Evolutionary conservation across 495 filamentous ascomycete genomes (phyloP), one percentile per base, ranked within the genome.

Genomic region (Hypoxylon fuscum): DNA sequence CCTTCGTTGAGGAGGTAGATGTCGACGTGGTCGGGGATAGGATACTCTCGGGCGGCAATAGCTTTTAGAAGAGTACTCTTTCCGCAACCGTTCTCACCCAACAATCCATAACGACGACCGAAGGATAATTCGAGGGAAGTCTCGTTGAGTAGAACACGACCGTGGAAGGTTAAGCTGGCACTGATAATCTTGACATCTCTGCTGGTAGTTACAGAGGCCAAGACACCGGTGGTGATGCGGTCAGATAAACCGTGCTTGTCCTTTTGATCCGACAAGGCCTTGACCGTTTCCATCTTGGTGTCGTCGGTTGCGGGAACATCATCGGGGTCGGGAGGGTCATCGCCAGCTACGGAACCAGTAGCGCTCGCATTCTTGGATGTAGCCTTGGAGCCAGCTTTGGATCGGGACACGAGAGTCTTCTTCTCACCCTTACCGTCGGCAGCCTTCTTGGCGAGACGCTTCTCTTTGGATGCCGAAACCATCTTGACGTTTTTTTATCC

Each of bases 1-100:
- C 96, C 96, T 74, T 99, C 92, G 78, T 99, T 98, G 62, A 99
- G 81, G 18, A 99, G 87, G 79, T 99, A 99, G 75, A 99, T 96
- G 80, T 99, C 95, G 76, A 98, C 83, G 76, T 97, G 94, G 3
- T 97, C 93, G 43, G 95, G 95, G 68, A 99, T 89, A 25, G 95
- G 95, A 72, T 86, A 99, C 77, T 99, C 95, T 72, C 96, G 90
- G 68, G 86, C 86, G 68, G 88, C 89, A 76, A 99, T 96, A 55
- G 95, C 87, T 83, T 97, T 98, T 67, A 99, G 84, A 0, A 98
- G 77, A 9, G 95, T 99, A 62, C 93, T 97, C 81, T 99, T 99
- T 71, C 95, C 95, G 71, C 95, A 99, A 47, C 95, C 95, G 87
- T 99, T 99, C 83, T 99, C 95, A 69, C 95, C 95, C 53, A 99